A percentile compares a stretch with the other conserved stretches of the same genome.
These are phyloP conservation scores for Polychaeton citri DNA, from an alignment of 2,329 filamentous ascomycete genomes.

Conservation along the genomic window DNA sequence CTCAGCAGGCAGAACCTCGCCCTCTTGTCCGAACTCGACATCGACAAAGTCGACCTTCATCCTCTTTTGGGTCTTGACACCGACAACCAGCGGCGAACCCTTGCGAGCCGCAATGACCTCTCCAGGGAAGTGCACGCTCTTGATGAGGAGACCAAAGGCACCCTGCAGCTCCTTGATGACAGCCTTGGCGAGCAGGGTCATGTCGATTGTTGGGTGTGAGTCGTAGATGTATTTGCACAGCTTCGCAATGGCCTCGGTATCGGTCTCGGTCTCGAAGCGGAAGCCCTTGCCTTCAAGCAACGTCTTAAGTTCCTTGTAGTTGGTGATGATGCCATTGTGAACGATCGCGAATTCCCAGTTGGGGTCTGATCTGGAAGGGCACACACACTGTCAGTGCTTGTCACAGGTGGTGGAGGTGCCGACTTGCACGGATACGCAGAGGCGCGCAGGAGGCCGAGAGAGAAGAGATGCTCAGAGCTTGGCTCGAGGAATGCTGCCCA, in stretches of 20 bases:
- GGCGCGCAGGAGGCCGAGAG: constrained; percentile 1
- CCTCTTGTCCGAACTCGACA: constrained; percentile 89
- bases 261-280: constrained; percentile 97
- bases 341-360: constrained; percentile 95
- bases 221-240: constrained; percentile 97
- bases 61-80: constrained; percentile 91
- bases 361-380: constrained; percentile 64
- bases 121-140: constrained; percentile 96
- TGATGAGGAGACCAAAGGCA: constrained; percentile 92
- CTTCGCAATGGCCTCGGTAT: constrained; percentile 98
- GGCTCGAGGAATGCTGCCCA: background rate
- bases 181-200: constrained; percentile 91
- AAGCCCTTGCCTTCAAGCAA: constrained; percentile 89
- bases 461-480: background rate
- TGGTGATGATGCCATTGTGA: constrained; percentile 99
- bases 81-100: constrained; percentile 93
- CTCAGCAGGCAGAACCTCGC: constrained; percentile 74
- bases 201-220: constrained; percentile 84
- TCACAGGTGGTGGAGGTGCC: background rate
- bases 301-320: constrained; percentile 98
- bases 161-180: constrained; percentile 98
- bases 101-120: constrained; percentile 97
- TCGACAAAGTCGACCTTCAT: constrained; percentile 99
- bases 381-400: too few relatives aligned
- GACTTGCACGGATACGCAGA: constrained; percentile 1